phyloP scores from a whole-genome alignment of 2,329 filamentous ascomycete genomes.

The Exophiala xenobiotica region DNA sequence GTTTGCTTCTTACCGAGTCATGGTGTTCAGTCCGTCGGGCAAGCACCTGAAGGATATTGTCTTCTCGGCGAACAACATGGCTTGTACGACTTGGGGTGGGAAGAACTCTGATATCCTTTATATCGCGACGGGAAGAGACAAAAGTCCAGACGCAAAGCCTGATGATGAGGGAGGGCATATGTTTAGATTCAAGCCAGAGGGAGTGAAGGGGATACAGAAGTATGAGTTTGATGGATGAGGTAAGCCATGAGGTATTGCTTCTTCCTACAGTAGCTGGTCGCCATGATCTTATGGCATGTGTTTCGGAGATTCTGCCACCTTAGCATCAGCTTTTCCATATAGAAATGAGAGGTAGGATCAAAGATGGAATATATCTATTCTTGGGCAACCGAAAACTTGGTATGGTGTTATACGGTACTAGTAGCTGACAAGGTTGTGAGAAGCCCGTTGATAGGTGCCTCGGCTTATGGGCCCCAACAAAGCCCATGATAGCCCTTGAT shows the following conservation, averaged over 20 bases:
- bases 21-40: conserved; percentile 38
- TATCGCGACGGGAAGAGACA: conserved; percentile 35
- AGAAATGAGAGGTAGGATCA: no score
- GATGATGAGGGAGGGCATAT: conserved; percentile 41
- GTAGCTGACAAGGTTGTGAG: no score
- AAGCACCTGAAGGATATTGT: conserved; percentile 38
- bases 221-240: conserved; percentile 36
- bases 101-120: conserved; percentile 38
- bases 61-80: conserved; percentile 36
- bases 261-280: not conserved
- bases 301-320: no score
- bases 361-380: no score
- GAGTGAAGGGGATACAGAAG: conserved; percentile 35
- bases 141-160: conserved; percentile 22
- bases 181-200: conserved; percentile 34
- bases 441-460: no score
- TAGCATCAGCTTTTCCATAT: no score
- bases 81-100: conserved; percentile 42
- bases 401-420: no score
- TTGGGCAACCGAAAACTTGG: no score
- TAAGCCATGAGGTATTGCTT: not conserved
- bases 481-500: no score
- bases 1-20: conserved; percentile 37
- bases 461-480: no score
- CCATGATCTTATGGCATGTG: no score